Conservation (phyloP, 441 rosid species). For the Pelargonium myrrhifolium region DNA sequence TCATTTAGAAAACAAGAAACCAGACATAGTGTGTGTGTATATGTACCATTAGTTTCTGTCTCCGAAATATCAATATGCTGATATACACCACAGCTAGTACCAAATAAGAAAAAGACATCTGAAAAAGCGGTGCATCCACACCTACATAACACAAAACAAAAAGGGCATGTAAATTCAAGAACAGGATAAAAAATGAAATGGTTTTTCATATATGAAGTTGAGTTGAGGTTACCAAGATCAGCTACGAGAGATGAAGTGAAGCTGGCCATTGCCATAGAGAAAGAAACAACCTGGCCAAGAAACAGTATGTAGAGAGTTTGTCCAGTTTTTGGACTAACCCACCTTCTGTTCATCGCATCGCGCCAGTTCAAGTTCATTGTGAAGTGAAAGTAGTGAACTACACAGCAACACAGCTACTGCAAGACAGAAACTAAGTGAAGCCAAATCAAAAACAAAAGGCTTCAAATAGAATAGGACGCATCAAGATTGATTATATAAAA, state of each 20-base stretch:
- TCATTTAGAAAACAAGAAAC: neutral
- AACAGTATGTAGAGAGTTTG: neutral
- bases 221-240: neutral
- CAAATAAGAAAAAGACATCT: neutral
- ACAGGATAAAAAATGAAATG: neutral
- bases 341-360: conserved; percentile 1
- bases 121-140: conserved; percentile 2
- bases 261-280: neutral
- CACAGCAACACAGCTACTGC: neutral
- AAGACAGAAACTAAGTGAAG: neutral
- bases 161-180: neutral
- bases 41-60: neutral
- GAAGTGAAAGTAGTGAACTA: neutral
- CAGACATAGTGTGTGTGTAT: neutral
- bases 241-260: conserved; percentile 6
- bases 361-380: conserved; percentile 3
- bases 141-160: neutral
- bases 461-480: neutral
- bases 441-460: neutral
- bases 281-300: conserved; percentile 2
- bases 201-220: neutral
- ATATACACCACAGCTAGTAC: neutral
- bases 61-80: neutral
- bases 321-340: neutral
- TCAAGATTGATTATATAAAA: neutral